A percentile compares a stretch with the other conserved stretches of the same genome.
These are phyloP conservation scores for Gossypium sturtianum DNA, from an alignment of 345 rosid species.

Conservation along the genomic window DNA sequence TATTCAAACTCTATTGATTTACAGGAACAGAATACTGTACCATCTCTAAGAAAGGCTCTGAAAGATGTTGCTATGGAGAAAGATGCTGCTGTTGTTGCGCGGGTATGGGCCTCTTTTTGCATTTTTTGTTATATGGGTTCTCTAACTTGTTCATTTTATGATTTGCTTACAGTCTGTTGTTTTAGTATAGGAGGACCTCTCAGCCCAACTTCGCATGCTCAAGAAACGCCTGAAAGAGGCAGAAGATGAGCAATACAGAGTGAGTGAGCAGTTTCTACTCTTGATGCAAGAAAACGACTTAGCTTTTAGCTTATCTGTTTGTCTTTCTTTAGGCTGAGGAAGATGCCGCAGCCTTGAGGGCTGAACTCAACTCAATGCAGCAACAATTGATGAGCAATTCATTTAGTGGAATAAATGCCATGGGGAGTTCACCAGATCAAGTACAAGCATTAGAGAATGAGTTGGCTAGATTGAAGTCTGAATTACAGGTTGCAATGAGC, in stretches of 20 bases:
- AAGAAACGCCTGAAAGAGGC: conserved; percentile 86
- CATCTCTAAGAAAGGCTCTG: conserved; percentile 88
- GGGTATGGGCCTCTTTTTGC: conserved; percentile 35
- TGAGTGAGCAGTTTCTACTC: conserved; percentile 28
- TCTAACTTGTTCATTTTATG: conserved; percentile 10
- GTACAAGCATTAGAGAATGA: conserved; percentile 66
- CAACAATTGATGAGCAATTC: conserved; percentile 57
- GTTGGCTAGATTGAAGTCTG: conserved; percentile 53
- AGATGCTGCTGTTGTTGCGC: conserved; percentile 96
- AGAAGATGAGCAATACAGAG: conserved; percentile 88
- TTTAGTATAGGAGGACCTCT: conserved; percentile 79
- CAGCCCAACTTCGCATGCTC: conserved; percentile 84
- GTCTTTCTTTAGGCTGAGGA: conserved; percentile 76
- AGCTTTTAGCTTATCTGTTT: conserved; percentile 3
- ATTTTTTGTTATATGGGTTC: conserved; percentile 11
- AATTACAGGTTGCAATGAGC: conserved; percentile 52
- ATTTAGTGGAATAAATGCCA: conserved; percentile 38
- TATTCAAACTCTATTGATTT: neutral
- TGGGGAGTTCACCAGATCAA: conserved; percentile 49
- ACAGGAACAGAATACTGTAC: conserved; percentile 82
- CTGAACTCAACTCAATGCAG: conserved; percentile 80
- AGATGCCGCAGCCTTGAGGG: conserved; percentile 94
- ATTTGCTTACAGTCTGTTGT: conserved; percentile 17
- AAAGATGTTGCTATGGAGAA: conserved; percentile 98
- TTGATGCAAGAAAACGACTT: neutral